A percentile compares a stretch with the other conserved stretches of the same genome.
Evolutionary conservation across 441 rosid species (phyloP).

Genomic region (Populus hybrid): DNA sequence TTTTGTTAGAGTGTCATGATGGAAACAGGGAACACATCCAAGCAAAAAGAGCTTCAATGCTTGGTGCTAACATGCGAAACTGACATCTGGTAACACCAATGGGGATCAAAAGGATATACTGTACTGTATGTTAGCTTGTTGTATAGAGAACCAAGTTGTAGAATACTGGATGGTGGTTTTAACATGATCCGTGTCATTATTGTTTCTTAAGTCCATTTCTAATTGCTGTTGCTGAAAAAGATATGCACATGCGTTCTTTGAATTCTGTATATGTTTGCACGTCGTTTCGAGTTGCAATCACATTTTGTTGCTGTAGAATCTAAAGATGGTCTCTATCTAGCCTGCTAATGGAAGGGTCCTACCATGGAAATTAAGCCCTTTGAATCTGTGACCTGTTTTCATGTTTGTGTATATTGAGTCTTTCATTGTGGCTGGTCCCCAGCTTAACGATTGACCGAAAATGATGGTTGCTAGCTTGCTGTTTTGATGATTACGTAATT

Average conservation of each 20-base stretch:
- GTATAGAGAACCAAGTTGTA: slow-evolving; percentile 6
- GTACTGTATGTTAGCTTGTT: background rate
- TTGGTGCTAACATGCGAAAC: slow-evolving; percentile 7
- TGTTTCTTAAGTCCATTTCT: slow-evolving; percentile 16
- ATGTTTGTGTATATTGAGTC: slow-evolving; percentile 3
- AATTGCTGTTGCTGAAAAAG: slow-evolving; percentile 25
- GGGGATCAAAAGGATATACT: slow-evolving; percentile 8
- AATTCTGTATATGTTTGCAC: slow-evolving; percentile 14
- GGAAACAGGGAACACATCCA: slow-evolving; percentile 13
- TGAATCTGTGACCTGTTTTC: background rate
- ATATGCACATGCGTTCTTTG: slow-evolving; percentile 12
- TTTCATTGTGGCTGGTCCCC: slow-evolving; percentile 21
- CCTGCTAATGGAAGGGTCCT: slow-evolving; percentile 6
- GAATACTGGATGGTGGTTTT: background rate
- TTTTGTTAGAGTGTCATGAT: slow-evolving; percentile 26
- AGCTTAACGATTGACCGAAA: slow-evolving; percentile 10
- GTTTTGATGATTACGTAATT: slow-evolving; percentile 16
- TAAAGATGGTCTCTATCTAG: slow-evolving; percentile 12
- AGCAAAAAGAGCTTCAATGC: background rate
- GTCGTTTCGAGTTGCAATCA: slow-evolving; percentile 2
- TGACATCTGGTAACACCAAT: slow-evolving; percentile 19
- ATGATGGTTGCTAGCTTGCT: slow-evolving; percentile 9
- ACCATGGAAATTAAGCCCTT: slow-evolving; percentile 7
- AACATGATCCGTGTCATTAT: slow-evolving; percentile 11
- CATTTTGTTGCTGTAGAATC: slow-evolving; percentile 9